These are phyloP conservation scores for Candida xyloterini DNA, from an alignment of 805 yeast species.

Conservation along the genomic window DNA sequence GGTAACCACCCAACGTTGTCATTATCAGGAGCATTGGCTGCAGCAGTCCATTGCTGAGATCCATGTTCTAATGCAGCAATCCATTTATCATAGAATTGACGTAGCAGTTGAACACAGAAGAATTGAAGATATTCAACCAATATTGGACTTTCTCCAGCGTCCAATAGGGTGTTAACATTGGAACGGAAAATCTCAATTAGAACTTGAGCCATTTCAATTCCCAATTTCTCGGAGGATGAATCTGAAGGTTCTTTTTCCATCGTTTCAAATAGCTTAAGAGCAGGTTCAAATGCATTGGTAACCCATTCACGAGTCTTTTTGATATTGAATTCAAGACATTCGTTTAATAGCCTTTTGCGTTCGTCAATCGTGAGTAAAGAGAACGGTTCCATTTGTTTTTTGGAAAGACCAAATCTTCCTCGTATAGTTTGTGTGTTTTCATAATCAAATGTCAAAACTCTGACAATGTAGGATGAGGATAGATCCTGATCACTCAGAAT, in stretches of 20 bases:
- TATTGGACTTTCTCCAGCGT: slow-evolving; percentile 33
- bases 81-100: slow-evolving; percentile 24
- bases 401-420: slow-evolving; percentile 46
- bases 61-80: slow-evolving; percentile 16
- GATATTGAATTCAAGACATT: slow-evolving; percentile 69
- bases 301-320: slow-evolving; percentile 86
- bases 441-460: slow-evolving; percentile 74
- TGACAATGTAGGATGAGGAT: slow-evolving; percentile 70
- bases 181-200: slow-evolving; percentile 27
- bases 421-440: slow-evolving; percentile 56
- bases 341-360: slow-evolving; percentile 70
- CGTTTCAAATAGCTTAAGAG: slow-evolving; percentile 51
- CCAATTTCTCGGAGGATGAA: slow-evolving; percentile 23
- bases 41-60: slow-evolving; percentile 18
- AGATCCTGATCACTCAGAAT: slow-evolving; percentile 51
- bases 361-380: slow-evolving; percentile 54
- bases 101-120: slow-evolving; percentile 24
- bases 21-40: slow-evolving; percentile 10
- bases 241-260: slow-evolving; percentile 68
- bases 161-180: slow-evolving; percentile 37
- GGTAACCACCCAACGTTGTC: slow-evolving; percentile 30
- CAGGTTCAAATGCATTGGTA: slow-evolving; percentile 38
- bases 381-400: slow-evolving; percentile 47
- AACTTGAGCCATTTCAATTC: slow-evolving; percentile 29
- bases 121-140: slow-evolving; percentile 25